Evolutionary conservation across 805 yeast species (phyloP).

Genomic region (Lachancea kluyveri): DNA sequence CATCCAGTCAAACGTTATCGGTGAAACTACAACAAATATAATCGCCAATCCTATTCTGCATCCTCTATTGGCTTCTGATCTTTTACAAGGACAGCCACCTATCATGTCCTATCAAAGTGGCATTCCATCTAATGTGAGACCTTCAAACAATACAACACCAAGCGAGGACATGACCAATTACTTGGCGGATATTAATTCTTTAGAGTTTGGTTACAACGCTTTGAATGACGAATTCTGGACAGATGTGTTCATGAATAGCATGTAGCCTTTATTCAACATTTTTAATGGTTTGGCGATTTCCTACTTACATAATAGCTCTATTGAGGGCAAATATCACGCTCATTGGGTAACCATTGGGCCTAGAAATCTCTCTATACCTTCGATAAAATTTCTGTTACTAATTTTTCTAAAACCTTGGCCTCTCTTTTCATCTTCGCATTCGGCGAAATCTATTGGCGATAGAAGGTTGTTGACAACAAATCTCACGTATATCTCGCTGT

Average conservation of each 20-base stretch:
- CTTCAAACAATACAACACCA: conserved; percentile 38
- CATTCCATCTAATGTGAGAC: conserved; percentile 34
- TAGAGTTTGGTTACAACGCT: conserved; percentile 46
- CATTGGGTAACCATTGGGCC: conserved; percentile 24
- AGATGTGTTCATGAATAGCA: conserved; percentile 32
- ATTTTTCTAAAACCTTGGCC: conserved; percentile 31
- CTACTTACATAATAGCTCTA: background rate
- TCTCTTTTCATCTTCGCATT: conserved; percentile 22
- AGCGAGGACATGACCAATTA: conserved; percentile 26
- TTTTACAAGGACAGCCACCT: background rate
- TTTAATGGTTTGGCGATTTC: too few relatives aligned
- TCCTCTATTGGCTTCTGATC: background rate
- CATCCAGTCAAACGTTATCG: too few relatives aligned
- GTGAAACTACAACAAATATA: too few relatives aligned
- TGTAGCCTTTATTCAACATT: conserved; percentile 11
- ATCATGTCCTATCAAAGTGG: conserved; percentile 12
- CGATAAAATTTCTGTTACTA: conserved; percentile 23
- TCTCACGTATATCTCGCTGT: conserved; percentile 28
- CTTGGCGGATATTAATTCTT: conserved; percentile 32
- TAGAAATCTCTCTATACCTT: conserved; percentile 25
- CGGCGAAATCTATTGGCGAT: conserved; percentile 29
- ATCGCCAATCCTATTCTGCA: conserved; percentile 6
- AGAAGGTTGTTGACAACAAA: conserved; percentile 26
- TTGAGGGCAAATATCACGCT: conserved; percentile 1
- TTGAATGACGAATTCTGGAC: conserved; percentile 71